Conservation (phyloP, 305 asterid genomes). For the Salvia sclarea region DNA sequence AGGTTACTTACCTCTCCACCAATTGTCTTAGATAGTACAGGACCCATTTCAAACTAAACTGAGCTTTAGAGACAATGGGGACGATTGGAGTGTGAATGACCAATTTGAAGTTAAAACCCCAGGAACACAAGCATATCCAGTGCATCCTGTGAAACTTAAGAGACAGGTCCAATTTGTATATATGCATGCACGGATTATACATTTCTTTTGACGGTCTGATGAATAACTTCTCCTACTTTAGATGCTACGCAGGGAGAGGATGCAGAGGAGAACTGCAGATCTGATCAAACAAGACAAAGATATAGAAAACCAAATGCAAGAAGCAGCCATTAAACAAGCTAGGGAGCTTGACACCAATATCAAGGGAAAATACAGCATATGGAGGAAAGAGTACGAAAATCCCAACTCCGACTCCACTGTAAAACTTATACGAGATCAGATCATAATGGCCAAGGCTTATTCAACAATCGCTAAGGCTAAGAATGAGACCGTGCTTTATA, state of each 20-base stretch:
- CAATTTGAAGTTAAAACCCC: slow-evolving; percentile 38
- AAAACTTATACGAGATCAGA: slow-evolving; percentile 94
- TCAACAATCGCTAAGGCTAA: slow-evolving; percentile 91
- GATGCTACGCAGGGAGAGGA: slow-evolving; percentile 78
- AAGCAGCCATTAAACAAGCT: slow-evolving; percentile 78
- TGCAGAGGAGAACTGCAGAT: slow-evolving; percentile 67
- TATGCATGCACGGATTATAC: slow-evolving; percentile 21
- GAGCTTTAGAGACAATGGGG: slow-evolving; percentile 36
- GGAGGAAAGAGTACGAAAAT: slow-evolving; percentile 93
- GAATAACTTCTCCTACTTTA: slow-evolving; percentile 39
- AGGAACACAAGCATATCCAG: slow-evolving; percentile 35
- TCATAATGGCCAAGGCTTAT: slow-evolving; percentile 94
- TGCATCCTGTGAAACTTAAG: slow-evolving; percentile 85
- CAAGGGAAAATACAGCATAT: slow-evolving; percentile 77
- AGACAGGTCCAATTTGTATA: slow-evolving; percentile 63
- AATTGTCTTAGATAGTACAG: slow-evolving; percentile 48
- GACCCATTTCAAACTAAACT: slow-evolving; percentile 41
- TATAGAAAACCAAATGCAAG: slow-evolving; percentile 71
- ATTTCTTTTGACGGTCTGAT: slow-evolving; percentile 23
- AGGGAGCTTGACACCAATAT: slow-evolving; percentile 73
- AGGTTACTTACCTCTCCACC: slow-evolving; percentile 29
- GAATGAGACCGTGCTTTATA: slow-evolving; percentile 65
- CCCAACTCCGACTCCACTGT: slow-evolving; percentile 85
- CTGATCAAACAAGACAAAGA: slow-evolving; percentile 67
- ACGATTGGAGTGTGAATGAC: slow-evolving; percentile 34